These are phyloP conservation scores for Tetrapisispora fleetii DNA, from an alignment of 805 yeast genomes.

Conservation along the genomic window DNA sequence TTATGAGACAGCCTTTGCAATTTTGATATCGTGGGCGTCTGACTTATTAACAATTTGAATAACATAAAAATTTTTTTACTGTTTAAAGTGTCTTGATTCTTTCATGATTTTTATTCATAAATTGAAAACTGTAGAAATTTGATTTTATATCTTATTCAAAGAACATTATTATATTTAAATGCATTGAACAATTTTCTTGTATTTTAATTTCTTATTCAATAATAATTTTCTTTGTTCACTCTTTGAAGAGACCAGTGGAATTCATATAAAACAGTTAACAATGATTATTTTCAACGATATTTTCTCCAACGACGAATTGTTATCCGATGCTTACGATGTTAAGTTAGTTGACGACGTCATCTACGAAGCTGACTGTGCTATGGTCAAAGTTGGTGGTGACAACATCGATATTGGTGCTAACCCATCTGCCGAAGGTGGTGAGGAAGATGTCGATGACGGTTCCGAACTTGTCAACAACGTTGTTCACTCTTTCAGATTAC, in stretches of 20 bases:
- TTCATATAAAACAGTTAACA: constrained; percentile 1
- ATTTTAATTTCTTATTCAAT: not conserved
- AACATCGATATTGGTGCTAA: constrained; percentile 98
- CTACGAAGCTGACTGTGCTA: constrained; percentile 92
- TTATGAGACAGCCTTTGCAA: too few relatives aligned
- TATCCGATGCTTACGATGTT: constrained; percentile 94
- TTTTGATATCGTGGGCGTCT: too few relatives aligned
- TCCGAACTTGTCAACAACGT: constrained; percentile 93
- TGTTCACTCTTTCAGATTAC: constrained; percentile 97
- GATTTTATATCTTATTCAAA: not conserved
- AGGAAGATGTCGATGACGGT: constrained; percentile 73
- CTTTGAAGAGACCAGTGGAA: not conserved
- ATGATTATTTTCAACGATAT: constrained; percentile 54
- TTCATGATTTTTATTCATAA: not conserved
- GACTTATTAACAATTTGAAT: too few relatives aligned
- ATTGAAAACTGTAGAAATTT: not conserved
- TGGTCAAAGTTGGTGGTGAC: constrained; percentile 83
- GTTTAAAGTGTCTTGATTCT: too few relatives aligned
- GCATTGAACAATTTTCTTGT: too few relatives aligned
- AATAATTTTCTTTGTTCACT: not conserved
- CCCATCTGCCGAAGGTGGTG: constrained; percentile 97
- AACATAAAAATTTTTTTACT: too few relatives aligned
- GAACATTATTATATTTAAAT: not conserved
- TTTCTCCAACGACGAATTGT: constrained; percentile 88
- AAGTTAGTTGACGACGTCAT: constrained; percentile 82